phyloP scores from a whole-genome alignment of 345 rosid genomes.

The Citrus australasica region DNA sequence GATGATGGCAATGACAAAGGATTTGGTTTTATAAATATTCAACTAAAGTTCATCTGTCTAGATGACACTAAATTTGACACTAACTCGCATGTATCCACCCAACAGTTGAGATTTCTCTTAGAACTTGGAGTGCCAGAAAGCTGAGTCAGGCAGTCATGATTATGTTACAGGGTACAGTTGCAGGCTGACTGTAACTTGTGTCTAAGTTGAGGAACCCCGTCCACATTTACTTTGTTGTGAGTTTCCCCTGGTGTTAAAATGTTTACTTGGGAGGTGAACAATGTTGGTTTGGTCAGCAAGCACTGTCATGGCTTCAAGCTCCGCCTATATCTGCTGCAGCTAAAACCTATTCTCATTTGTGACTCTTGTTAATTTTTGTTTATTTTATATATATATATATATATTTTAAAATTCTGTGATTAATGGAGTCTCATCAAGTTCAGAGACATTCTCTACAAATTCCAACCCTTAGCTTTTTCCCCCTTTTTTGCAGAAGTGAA shows the following conservation, averaged over 20 bases:
- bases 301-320: no score
- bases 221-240: no score
- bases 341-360: neutral
- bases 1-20: neutral
- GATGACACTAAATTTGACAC: neutral
- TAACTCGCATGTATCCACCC: neutral
- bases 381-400: neutral
- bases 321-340: neutral
- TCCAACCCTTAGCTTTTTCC: constrained; percentile 28
- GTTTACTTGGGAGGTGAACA: neutral
- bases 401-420: neutral
- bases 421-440: neutral
- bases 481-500: constrained; percentile 61
- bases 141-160: neutral
- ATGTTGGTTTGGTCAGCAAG: neutral
- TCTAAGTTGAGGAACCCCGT: neutral
- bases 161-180: neutral
- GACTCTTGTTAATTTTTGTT: neutral
- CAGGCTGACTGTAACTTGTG: neutral
- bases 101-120: neutral
- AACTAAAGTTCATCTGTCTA: neutral
- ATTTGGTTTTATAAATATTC: neutral
- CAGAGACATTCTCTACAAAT: constrained; percentile 6
- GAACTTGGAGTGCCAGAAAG: neutral
- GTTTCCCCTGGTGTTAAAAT: neutral